phyloP scores from a whole-genome alignment of 2,329 filamentous ascomycete species.

The Albifimbria verrucaria region DNA sequence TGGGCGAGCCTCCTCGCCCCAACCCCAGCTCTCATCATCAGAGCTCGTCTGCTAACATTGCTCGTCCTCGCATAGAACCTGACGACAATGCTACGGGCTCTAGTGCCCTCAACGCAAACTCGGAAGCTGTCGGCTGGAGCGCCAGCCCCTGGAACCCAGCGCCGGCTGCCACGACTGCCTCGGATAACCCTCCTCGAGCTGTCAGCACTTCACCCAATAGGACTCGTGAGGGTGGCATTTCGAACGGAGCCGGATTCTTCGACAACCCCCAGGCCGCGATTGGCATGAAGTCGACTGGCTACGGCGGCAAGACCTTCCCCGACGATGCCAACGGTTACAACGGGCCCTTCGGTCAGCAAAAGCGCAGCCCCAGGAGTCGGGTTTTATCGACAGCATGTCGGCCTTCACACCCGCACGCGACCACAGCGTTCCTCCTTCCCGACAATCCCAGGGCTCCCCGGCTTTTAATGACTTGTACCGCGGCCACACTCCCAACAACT shows the following conservation, averaged over 20 bases:
- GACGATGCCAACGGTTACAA: constrained; percentile 21
- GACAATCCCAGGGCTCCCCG: constrained; percentile 46
- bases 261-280: constrained; percentile 42
- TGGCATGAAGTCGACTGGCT: constrained; percentile 30
- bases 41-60: background rate
- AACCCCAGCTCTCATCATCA: too few relatives aligned
- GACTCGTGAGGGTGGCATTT: constrained; percentile 44
- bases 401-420: constrained; percentile 44
- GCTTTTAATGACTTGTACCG: constrained; percentile 27
- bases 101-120: constrained; percentile 64
- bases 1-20: background rate
- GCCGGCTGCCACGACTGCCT: background rate
- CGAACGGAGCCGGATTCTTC: constrained; percentile 43
- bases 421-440: constrained; percentile 52
- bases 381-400: constrained; percentile 37
- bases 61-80: constrained; percentile 16
- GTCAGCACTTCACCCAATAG: constrained; percentile 58
- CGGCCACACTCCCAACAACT: constrained; percentile 39
- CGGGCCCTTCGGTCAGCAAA: constrained; percentile 21
- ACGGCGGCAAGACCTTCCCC: constrained; percentile 16
- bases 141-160: constrained; percentile 54
- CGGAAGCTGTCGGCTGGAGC: constrained; percentile 64
- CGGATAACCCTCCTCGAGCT: constrained; percentile 39
- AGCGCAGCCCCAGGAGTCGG: constrained; percentile 33
- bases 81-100: constrained; percentile 58